Percentiles rank a stretch among this genome's conserved stretches.
These are phyloP conservation scores for Pseudoneurospora amorphoporcata DNA, from an alignment of 495 filamentous ascomycete genomes.

Conservation along the genomic window DNA sequence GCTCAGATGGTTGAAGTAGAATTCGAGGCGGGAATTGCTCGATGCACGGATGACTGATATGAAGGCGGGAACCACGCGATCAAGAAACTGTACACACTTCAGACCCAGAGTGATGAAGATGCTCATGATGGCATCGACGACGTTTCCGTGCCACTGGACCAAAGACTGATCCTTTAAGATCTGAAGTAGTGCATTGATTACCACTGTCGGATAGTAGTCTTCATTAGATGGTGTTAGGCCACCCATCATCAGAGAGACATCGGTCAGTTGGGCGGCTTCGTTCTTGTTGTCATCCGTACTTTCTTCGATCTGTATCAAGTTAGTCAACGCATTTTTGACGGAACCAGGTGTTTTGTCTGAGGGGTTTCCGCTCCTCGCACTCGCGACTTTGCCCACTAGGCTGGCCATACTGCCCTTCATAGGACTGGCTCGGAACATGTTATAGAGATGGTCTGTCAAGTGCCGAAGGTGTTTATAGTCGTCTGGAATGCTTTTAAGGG, in stretches of 20 bases:
- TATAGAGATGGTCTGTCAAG: not conserved
- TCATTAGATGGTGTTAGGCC: slow-evolving; percentile 94
- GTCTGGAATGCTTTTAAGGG: not conserved
- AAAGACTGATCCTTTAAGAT: slow-evolving; percentile 85
- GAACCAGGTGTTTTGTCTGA: slow-evolving; percentile 3
- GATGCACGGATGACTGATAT: slow-evolving; percentile 74
- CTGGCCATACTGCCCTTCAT: not conserved
- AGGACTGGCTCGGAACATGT: not conserved
- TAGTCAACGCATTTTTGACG: not conserved
- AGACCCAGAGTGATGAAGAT: slow-evolving; percentile 93
- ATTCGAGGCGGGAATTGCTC: slow-evolving; percentile 63
- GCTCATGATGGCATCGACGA: slow-evolving; percentile 98
- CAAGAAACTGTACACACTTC: slow-evolving; percentile 89
- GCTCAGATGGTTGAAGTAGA: slow-evolving; percentile 93
- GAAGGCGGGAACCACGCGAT: slow-evolving; percentile 89
- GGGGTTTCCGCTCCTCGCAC: not conserved
- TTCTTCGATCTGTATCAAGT: slow-evolving; percentile 43
- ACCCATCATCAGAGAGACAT: slow-evolving; percentile 96
- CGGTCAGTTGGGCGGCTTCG: slow-evolving; percentile 61
- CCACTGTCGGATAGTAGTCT: slow-evolving; percentile 96
- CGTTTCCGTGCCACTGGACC: slow-evolving; percentile 78
- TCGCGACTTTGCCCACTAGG: not conserved
- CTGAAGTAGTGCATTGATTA: slow-evolving; percentile 86
- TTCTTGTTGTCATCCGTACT: slow-evolving; percentile 27
- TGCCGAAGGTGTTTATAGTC: not conserved